These are phyloP conservation scores for Diaporthe helianthi DNA, from an alignment of 2,329 filamentous ascomycete species.

Conservation along the genomic window DNA sequence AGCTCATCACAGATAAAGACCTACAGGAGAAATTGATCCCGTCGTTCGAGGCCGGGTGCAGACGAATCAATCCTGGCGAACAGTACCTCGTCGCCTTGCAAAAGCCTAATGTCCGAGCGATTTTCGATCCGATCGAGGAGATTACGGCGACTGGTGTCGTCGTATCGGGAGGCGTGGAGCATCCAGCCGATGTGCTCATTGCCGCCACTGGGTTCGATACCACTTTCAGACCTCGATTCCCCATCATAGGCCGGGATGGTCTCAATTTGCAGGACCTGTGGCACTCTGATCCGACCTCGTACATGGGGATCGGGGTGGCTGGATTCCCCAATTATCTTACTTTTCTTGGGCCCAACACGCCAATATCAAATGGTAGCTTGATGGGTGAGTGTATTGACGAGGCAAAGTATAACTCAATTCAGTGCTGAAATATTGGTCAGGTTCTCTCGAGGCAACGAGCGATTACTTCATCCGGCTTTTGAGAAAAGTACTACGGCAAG, in stretches of 20 bases:
- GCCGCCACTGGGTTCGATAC: constrained; percentile 7
- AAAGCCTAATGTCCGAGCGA: constrained; percentile 44
- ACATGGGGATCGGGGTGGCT: background rate
- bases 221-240: background rate
- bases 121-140: background rate
- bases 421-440: constrained; percentile 13
- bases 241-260: background rate
- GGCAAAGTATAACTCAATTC: background rate
- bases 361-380: background rate
- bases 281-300: background rate
- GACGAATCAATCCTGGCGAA: constrained; percentile 46
- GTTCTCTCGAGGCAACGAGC: constrained; percentile 39
- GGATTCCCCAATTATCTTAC: constrained; percentile 3
- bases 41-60: constrained; percentile 38
- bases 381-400: background rate
- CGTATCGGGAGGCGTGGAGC: background rate
- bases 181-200: background rate
- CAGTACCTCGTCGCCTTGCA: constrained; percentile 50
- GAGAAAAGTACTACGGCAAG: constrained; percentile 37
- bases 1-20: background rate
- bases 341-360: background rate
- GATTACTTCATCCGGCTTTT: constrained; percentile 41
- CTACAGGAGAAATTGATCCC: constrained; percentile 38
- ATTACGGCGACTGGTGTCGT: background rate
- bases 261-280: background rate